These are phyloP conservation scores for Zymoseptoria pseudotritici DNA, from an alignment of 2,329 filamentous ascomycete species.

Conservation along the genomic window DNA sequence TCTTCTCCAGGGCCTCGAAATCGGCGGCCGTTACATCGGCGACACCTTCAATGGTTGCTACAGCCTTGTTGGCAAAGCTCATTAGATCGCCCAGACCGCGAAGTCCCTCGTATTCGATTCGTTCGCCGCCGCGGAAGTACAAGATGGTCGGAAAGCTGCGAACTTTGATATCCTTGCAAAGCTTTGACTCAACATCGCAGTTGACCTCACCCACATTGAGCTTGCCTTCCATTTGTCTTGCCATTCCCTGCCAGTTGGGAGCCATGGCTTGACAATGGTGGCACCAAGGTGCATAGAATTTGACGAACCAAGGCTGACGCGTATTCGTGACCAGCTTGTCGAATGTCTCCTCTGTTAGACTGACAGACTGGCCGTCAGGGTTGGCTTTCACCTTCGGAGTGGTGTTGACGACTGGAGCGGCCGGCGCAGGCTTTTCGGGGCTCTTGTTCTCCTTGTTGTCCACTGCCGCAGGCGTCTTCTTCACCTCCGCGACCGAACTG, in stretches of 20 bases:
- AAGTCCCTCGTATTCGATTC: constrained; percentile 86
- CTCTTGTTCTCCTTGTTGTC: constrained; percentile 22
- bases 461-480: constrained; percentile 23
- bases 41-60: constrained; percentile 68
- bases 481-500: constrained; percentile 37
- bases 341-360: constrained; percentile 78
- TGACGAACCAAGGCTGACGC: constrained; percentile 93
- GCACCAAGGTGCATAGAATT: constrained; percentile 98
- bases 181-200: constrained; percentile 72
- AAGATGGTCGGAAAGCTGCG: constrained; percentile 79
- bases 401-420: background rate
- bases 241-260: constrained; percentile 81
- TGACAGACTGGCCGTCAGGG: constrained; percentile 63
- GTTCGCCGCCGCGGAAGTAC: constrained; percentile 87
- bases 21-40: constrained; percentile 68
- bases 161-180: constrained; percentile 88
- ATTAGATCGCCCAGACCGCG: constrained; percentile 87
- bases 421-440: constrained; percentile 33
- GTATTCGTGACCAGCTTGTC: constrained; percentile 77
- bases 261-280: constrained; percentile 89
- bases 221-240: constrained; percentile 80
- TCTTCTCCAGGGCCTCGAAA: constrained; percentile 79
- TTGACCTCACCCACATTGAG: constrained; percentile 95
- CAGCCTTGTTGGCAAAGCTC: constrained; percentile 76
- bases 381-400: constrained; percentile 55